Evolutionary conservation across 345 rosid genomes (phyloP).

Genomic region (Melastoma malabathricum): DNA sequence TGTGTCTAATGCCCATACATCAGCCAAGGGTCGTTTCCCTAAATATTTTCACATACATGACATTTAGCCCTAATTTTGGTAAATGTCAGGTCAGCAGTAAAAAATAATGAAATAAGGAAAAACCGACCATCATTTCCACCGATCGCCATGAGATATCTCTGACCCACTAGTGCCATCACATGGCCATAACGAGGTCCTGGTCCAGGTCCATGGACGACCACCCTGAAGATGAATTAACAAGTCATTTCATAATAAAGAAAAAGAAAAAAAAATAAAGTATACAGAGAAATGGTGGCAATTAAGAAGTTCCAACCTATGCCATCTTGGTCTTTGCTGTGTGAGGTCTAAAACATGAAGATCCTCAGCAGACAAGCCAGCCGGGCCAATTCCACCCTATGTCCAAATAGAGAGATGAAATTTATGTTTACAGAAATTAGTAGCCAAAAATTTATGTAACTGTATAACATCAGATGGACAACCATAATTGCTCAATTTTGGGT

Average conservation of each 20-base stretch:
- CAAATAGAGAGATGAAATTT: not conserved
- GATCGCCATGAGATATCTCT: slow-evolving; percentile 98
- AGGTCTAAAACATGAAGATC: slow-evolving; percentile 99
- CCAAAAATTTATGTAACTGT: no score
- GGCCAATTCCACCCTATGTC: slow-evolving; percentile 95
- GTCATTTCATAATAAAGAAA: not conserved
- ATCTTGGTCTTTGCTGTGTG: slow-evolving; percentile 85
- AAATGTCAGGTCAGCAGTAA: not conserved
- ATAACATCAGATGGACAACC: no score
- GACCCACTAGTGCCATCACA: slow-evolving; percentile 99
- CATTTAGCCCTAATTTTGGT: no score
- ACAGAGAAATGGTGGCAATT: slow-evolving; percentile 2
- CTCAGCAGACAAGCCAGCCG: slow-evolving; percentile 99
- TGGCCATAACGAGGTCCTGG: slow-evolving; percentile 99
- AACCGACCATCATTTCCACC: slow-evolving; percentile 94
- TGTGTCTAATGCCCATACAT: slow-evolving; percentile 99
- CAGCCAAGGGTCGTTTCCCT: slow-evolving; percentile 98
- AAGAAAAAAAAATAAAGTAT: not conserved
- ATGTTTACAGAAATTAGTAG: no score
- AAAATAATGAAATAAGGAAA: slow-evolving; percentile 1
- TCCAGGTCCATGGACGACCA: slow-evolving; percentile 99
- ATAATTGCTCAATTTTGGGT: no score
- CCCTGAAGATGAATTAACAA: slow-evolving; percentile 37
- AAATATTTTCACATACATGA: not conserved
- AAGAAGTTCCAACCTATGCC: slow-evolving; percentile 67